These are phyloP conservation scores for Eremothecium cymbalariae DNA, from an alignment of 1,139 yeast species.

Conservation along the genomic window DNA sequence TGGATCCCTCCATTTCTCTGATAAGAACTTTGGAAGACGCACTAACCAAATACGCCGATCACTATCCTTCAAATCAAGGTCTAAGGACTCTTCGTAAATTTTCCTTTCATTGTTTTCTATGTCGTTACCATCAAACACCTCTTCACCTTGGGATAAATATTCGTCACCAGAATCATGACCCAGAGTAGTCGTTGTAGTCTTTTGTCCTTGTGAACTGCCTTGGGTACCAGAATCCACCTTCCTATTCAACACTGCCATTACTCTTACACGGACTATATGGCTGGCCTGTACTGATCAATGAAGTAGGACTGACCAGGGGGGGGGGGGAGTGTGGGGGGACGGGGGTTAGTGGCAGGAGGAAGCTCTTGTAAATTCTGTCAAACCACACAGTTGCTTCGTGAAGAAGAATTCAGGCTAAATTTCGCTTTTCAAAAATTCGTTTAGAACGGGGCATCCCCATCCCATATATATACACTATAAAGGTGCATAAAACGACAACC, in stretches of 20 bases:
- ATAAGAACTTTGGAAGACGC: slow-evolving; percentile 77
- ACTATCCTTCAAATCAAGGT: slow-evolving; percentile 48
- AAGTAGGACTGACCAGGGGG: too few species aligned
- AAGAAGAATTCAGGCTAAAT: too few species aligned
- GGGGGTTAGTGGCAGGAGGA: too few species aligned
- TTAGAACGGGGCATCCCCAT: too few species aligned
- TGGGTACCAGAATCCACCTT: not conserved
- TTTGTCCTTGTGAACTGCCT: not conserved
- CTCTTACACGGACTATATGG: not conserved
- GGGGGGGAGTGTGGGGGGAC: too few species aligned
- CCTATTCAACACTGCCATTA: not conserved
- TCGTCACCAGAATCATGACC: slow-evolving; percentile 31
- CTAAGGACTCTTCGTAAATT: slow-evolving; percentile 48
- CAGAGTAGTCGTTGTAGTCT: slow-evolving; percentile 1
- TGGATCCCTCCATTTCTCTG: slow-evolving; percentile 70
- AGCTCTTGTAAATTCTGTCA: too few species aligned
- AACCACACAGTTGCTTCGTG: too few species aligned
- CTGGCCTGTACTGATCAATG: too few species aligned
- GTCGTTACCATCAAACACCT: slow-evolving; percentile 38
- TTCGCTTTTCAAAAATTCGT: too few species aligned
- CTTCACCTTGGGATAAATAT: slow-evolving; percentile 35
- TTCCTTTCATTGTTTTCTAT: slow-evolving; percentile 32
- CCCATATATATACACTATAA: too few species aligned
- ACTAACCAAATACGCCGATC: slow-evolving; percentile 83
- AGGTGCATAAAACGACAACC: too few species aligned